Base-by-base conservation (phyloP, 2,329 filamentous ascomycete species). In the Curvularia lunata region DNA sequence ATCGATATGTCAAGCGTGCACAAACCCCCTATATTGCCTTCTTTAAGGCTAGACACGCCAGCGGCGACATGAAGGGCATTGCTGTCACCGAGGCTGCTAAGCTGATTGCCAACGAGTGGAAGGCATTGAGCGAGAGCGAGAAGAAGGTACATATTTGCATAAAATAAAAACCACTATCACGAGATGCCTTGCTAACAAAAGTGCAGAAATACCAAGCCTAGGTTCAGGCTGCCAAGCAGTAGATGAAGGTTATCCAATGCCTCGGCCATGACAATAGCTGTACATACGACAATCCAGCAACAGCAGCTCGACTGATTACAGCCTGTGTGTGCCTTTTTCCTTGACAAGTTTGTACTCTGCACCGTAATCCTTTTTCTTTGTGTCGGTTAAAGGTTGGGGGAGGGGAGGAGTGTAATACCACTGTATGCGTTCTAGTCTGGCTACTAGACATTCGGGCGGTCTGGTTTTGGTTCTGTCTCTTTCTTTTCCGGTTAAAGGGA, bases 61-160 rank as follows among this genome's bases (percentile, higher is more conserved):
- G 76, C 45, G 82, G 81, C 19, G 86, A 88, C 50, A 79, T 85
- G 54, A 80, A 79, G 56, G 75, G 80, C 46, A 79, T 86, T 56
- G 7, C 52, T 0, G 0, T 77, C 0, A 1, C 4, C 0, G 83
- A 88, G 2, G 64, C 73, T 1, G 6, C 65, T 6, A 80, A 73
- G 61, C 67, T 83, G 38, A 69, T 83, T 18, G 57, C 49, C 0
- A 62, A 72, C 28, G 84, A 86, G 67, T 87, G 78, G 79, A 81
- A 79, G 54, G 76, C 68, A 2, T 68, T 86, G 46, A 73, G 71
- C 52, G 72, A 72, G 9, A 67, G 61, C n/a, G 79, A 84, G 67
- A 83, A 81, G 67, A 74, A 83, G 77, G 83, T 83, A 68, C 27
- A 67, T 59, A 18, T 32, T 13, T 4, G 6, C 27, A 7, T 23